Evolutionary conservation across 2,329 filamentous ascomycete species (phyloP), one percentile per base, ranked within the genome.

Genomic region (Herpotrichia juniperi): DNA sequence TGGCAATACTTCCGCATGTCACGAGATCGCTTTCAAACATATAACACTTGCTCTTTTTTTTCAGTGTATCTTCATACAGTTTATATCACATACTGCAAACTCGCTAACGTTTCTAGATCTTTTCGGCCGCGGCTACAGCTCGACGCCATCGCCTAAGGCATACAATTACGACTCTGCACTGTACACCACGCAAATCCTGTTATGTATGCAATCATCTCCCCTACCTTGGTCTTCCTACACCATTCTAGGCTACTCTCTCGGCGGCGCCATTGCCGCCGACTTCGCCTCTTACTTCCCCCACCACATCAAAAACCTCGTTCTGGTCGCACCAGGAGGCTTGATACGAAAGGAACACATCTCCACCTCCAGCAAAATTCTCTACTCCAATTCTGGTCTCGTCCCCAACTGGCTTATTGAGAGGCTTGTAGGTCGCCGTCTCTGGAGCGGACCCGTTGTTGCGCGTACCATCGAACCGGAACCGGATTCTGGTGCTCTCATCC

Each of bases 261-360:
- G 91, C 40, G 91, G 91, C 30, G 89, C 87, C 12, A 82, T 96
- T 34, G 81, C 83, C 1, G 86, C 85, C 9, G 80, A 85, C 17
- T 93, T 94, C 66, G 83, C 89, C 1, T 81, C 83, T 1, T 85
- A 85, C 66, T 90, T 91, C 64, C 84, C 89, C 0, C 73, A 83
- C 42, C 77, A 93, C 50, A 80, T 96, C 12, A 80, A 82, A 11
- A 84, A 82, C 9, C 78, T 97, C 19, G 79, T 94, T 10, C 82
- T 96, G 5, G 81, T 97, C 35, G 91, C 91, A 0, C 91, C 93
- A 0, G 81, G 87, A 0, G 93, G 93, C 0, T 79, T 96, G 39
- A 84, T 96, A 43, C 81, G 88, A n/a, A 73, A 76, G 4, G 75
- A 77, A 12, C 85, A 88, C 63, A 80, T 91, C 50, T 81, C 82